Conservation (phyloP, 768 basidiomycete genomes). For the Pisolithus microcarpus region DNA sequence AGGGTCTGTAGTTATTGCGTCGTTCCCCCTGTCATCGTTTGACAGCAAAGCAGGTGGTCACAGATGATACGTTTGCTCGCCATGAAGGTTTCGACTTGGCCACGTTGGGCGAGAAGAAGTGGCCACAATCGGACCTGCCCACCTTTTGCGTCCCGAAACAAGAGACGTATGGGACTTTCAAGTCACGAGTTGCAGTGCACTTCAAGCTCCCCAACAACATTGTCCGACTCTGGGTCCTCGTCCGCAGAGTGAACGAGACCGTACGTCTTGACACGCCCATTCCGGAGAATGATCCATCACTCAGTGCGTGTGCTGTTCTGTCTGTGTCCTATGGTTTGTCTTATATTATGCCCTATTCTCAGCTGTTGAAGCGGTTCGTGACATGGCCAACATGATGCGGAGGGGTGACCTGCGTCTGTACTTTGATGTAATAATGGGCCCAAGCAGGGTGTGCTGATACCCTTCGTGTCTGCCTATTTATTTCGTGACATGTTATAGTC, state of each 20-base stretch:
- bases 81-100: slow-evolving; percentile 99
- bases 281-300: slow-evolving; percentile 84
- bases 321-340: background rate
- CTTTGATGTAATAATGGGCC: slow-evolving; percentile 82
- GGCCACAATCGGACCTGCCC: slow-evolving; percentile 94
- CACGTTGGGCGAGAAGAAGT: slow-evolving; percentile 95
- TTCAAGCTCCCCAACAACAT: slow-evolving; percentile 82
- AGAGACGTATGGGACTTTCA: slow-evolving; percentile 90
- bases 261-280: slow-evolving; percentile 95
- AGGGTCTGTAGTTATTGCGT: slow-evolving; percentile 46
- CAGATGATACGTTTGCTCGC: slow-evolving; percentile 87
- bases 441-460: slow-evolving; percentile 50
- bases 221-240: slow-evolving; percentile 95
- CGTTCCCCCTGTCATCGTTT: background rate
- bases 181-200: slow-evolving; percentile 81
- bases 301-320: slow-evolving; percentile 54
- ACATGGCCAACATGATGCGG: slow-evolving; percentile 71
- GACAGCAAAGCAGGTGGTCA: slow-evolving; percentile 60
- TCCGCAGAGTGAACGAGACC: slow-evolving; percentile 98
- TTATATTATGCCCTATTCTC: slow-evolving; percentile 8
- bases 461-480: background rate
- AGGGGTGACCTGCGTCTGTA: slow-evolving; percentile 89
- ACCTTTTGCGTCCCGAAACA: slow-evolving; percentile 94
- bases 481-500: slow-evolving; percentile 36
- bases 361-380: slow-evolving; percentile 96